Evolutionary conservation across 2,329 filamentous ascomycete species (phyloP).

Genomic region (Botrytis tulipae): DNA sequence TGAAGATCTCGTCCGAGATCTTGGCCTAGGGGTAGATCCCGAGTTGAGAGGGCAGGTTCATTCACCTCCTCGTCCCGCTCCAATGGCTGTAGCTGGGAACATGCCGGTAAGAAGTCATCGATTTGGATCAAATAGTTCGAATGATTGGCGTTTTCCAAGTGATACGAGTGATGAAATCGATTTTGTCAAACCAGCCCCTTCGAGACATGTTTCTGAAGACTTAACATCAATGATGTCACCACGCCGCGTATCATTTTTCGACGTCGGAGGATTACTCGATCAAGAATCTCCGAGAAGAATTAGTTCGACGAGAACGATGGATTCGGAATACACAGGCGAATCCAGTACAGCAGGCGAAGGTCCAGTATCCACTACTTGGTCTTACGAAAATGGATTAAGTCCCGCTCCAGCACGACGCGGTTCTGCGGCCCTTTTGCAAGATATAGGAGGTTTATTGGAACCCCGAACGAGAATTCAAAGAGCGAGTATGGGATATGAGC

Average conservation of each 20-base stretch:
- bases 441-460: conserved; percentile 54
- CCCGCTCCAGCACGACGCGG: conserved; percentile 51
- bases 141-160: conserved; percentile 37
- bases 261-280: conserved; percentile 74
- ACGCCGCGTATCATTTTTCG: conserved; percentile 74
- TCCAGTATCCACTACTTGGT: conserved; percentile 26
- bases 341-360: conserved; percentile 27
- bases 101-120: conserved; percentile 29
- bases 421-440: conserved; percentile 57
- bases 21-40: conserved; percentile 67
- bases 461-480: conserved; percentile 38
- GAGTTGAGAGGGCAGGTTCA: conserved; percentile 45
- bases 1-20: conserved; percentile 78
- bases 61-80: conserved; percentile 34
- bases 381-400: conserved; percentile 37
- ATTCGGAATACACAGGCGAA: conserved; percentile 33
- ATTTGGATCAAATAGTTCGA: conserved; percentile 8
- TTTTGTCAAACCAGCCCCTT: conserved; percentile 36
- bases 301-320: conserved; percentile 31
- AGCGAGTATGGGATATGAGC: conserved; percentile 29
- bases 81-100: conserved; percentile 36
- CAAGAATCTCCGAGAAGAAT: conserved; percentile 41
- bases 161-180: conserved; percentile 45
- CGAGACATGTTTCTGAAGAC: conserved; percentile 30
- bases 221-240: conserved; percentile 46